phyloP scores from a whole-genome alignment of 768 basidiomycete genomes.

The Rhizopogon sp. region DNA sequence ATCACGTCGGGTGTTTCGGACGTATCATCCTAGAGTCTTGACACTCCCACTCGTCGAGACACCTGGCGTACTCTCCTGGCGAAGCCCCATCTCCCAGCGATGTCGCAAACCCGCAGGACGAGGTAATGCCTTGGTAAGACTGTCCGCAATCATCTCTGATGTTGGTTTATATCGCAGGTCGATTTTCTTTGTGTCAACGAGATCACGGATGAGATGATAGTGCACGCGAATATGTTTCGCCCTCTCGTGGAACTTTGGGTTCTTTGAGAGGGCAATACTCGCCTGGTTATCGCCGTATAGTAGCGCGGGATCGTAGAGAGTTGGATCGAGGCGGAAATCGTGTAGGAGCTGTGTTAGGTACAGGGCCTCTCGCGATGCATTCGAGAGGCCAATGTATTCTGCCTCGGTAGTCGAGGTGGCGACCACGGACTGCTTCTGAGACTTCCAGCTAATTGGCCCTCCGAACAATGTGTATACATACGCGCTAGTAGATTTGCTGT shows the following conservation, averaged over 20 bases:
- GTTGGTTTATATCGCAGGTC: constrained; percentile 16
- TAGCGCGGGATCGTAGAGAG: constrained; percentile 1
- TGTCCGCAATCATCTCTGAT: constrained; percentile 17
- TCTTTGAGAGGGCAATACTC: constrained; percentile 13
- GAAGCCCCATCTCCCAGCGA: too few species aligned
- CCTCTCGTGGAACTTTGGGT: constrained; percentile 10
- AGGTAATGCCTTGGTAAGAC: constrained; percentile 3
- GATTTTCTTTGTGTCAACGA: constrained; percentile 11
- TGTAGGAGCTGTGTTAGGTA: constrained; percentile 1
- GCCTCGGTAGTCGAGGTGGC: constrained; percentile 30
- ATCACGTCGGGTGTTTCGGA: too few species aligned
- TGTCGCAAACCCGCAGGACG: background rate
- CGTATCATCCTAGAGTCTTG: too few species aligned
- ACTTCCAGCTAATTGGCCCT: constrained; percentile 27
- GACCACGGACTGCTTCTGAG: constrained; percentile 25
- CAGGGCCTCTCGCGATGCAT: too few species aligned
- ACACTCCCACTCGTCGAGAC: too few species aligned
- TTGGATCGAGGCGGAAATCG: constrained; percentile 9
- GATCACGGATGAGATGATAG: constrained; percentile 12
- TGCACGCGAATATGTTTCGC: constrained; percentile 26
- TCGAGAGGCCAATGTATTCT: constrained; percentile 26
- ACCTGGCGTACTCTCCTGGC: too few species aligned
- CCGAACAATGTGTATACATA: constrained; percentile 21
- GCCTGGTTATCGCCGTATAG: constrained; percentile 28
- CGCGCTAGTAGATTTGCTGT: constrained; percentile 13